Evolutionary conservation across 495 filamentous ascomycete species (phyloP).

Genomic region (Podospora sp.): DNA sequence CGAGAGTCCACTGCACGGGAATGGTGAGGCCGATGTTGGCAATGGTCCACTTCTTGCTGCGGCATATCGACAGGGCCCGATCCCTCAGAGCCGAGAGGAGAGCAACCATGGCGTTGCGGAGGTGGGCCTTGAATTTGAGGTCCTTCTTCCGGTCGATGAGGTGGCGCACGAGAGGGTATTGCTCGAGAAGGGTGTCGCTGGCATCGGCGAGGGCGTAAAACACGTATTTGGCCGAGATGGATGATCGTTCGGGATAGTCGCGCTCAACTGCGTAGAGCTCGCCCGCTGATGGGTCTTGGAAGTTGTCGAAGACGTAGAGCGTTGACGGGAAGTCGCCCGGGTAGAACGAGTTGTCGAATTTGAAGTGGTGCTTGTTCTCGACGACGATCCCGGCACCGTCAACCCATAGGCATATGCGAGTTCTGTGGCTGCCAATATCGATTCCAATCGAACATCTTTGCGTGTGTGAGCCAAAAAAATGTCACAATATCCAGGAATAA

Average conservation of each 20-base stretch:
- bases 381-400: conserved; percentile 1
- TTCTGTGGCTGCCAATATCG: conserved; percentile 4
- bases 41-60: background rate
- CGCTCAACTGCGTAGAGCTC: background rate
- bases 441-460: background rate
- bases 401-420: background rate
- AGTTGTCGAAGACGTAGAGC: conserved; percentile 6
- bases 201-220: conserved; percentile 9
- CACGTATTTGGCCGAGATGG: conserved; percentile 11
- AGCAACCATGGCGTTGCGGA: background rate
- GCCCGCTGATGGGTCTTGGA: background rate
- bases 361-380: conserved; percentile 5
- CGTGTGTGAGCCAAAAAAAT: background rate
- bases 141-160: background rate
- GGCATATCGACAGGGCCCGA: background rate
- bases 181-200: background rate
- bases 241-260: background rate
- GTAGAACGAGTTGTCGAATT: background rate
- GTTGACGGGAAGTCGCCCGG: conserved; percentile 11
- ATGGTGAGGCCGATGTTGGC: conserved; percentile 6
- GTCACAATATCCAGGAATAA: too few relatives aligned
- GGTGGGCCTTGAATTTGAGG: background rate
- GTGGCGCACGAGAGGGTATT: background rate
- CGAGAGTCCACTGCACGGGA: conserved; percentile 17
- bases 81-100: background rate